Conservation (phyloP, 768 basidiomycete genomes). For the Naganishia friedmannii region DNA sequence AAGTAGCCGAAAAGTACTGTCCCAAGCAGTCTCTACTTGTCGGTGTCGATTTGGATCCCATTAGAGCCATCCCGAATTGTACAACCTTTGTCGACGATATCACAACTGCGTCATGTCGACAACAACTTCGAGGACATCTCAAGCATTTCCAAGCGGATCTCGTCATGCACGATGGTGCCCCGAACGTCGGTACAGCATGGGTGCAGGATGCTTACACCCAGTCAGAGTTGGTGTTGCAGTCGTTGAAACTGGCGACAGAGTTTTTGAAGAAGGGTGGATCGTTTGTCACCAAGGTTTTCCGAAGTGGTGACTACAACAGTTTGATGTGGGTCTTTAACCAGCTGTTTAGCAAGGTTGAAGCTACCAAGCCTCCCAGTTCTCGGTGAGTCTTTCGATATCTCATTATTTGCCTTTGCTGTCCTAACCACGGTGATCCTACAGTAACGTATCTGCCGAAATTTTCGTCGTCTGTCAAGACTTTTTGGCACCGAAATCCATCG, state of each 20-base stretch:
- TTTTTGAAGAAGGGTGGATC: slow-evolving; percentile 89
- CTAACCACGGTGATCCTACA: slow-evolving; percentile 2
- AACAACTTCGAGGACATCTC: slow-evolving; percentile 75
- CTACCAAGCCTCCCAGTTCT: slow-evolving; percentile 96
- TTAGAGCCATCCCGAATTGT: slow-evolving; percentile 89
- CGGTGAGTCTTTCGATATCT: slow-evolving; percentile 58
- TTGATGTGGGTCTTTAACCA: slow-evolving; percentile 99
- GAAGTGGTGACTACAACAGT: slow-evolving; percentile 96
- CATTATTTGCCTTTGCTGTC: background rate
- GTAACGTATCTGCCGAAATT: slow-evolving; percentile 98
- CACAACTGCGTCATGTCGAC: slow-evolving; percentile 84
- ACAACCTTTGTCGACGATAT: slow-evolving; percentile 91
- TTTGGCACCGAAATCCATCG: slow-evolving; percentile 88
- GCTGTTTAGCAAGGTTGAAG: slow-evolving; percentile 92
- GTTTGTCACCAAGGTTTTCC: slow-evolving; percentile 97
- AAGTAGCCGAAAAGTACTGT: slow-evolving; percentile 98
- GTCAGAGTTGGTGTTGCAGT: slow-evolving; percentile 92
- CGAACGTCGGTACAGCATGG: slow-evolving; percentile 99
- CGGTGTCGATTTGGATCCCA: slow-evolving; percentile 92
- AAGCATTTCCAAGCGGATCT: slow-evolving; percentile 99
- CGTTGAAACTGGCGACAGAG: slow-evolving; percentile 89
- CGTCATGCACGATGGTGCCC: slow-evolving; percentile 97
- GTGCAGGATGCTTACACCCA: slow-evolving; percentile 97
- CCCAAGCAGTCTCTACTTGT: slow-evolving; percentile 85
- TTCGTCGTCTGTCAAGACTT: slow-evolving; percentile 97